Percentiles rank a stretch among this genome's conserved stretches.
These are phyloP conservation scores for Cyberlindnera misumaiensis DNA, from an alignment of 805 yeast species.

Conservation along the genomic window DNA sequence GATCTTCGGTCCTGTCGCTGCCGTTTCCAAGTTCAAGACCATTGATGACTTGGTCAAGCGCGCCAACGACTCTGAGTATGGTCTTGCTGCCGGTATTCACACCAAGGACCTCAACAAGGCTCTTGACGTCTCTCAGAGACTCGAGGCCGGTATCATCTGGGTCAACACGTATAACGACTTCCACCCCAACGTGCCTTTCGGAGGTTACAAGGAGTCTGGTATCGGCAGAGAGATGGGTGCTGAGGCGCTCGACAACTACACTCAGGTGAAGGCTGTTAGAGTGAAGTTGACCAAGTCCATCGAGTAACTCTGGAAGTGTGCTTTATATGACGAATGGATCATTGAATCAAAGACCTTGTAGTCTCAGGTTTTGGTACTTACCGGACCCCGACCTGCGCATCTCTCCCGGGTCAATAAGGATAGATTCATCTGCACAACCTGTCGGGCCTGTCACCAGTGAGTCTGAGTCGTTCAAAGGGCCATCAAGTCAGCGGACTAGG, in stretches of 20 bases:
- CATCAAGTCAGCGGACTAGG: too few relatives aligned
- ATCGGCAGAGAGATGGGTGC: slow-evolving; percentile 69
- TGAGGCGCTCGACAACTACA: slow-evolving; percentile 58
- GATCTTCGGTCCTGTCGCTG: slow-evolving; percentile 63
- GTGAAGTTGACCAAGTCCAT: slow-evolving; percentile 28
- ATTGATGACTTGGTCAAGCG: slow-evolving; percentile 46
- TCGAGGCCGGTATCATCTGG: slow-evolving; percentile 62
- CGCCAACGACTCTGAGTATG: slow-evolving; percentile 56
- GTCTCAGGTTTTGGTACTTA: too few relatives aligned
- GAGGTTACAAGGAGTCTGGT: slow-evolving; percentile 66
- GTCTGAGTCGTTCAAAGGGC: too few relatives aligned
- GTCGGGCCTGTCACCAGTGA: too few relatives aligned
- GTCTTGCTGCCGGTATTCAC: slow-evolving; percentile 65
- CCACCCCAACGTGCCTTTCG: slow-evolving; percentile 63
- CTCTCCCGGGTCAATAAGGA: too few relatives aligned
- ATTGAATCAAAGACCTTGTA: too few relatives aligned
- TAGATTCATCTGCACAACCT: too few relatives aligned
- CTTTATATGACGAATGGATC: too few relatives aligned
- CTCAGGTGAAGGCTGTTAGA: slow-evolving; percentile 62
- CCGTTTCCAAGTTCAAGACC: slow-evolving; percentile 50
- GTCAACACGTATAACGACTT: slow-evolving; percentile 63
- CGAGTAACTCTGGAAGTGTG: slow-evolving; percentile 4
- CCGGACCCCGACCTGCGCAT: too few relatives aligned
- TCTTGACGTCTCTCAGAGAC: slow-evolving; percentile 43
- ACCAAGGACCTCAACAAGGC: slow-evolving; percentile 49